Evolutionary conservation across 331 rosid genomes (phyloP), one percentile per base, ranked within the genome.

Genomic region (Malus hybrid): DNA sequence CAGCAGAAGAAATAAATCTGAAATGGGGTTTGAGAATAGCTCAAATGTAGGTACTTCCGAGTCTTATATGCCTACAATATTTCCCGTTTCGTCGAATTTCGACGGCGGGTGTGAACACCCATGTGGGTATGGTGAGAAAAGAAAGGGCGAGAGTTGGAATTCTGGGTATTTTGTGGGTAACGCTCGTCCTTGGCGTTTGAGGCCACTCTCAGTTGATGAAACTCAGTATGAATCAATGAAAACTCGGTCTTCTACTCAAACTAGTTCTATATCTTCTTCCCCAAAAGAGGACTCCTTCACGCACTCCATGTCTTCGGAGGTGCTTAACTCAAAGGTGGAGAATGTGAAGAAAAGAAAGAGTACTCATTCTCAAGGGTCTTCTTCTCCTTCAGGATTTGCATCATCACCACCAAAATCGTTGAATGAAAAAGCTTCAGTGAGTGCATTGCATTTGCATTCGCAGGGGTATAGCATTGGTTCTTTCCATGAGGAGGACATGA

Each of bases 201-300:
- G 90, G 83, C 90, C 90, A 62, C 68, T 79, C 32, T 84, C 93
- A 7, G 89, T 83, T 78, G 98, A 91, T 70, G 94, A 89, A 87
- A 71, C 88, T 73, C 98, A 88, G 76, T 80, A 83, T 66, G 93
- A 90, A 83, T 86, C 87, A 2, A 82, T 78, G 22, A 80, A 72
- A 72, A 77, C 89, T 3, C 56, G 42, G 78, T 87, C 75, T 76
- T 86, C 72, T 84, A 65, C 82, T 83, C 95, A 65, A 67, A 72
- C 29, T 77, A 75, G 93, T 84, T 81, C 90, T 63, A 42, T 50
- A 60, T 83, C 97, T 61, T 83, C 89, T 15, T 78, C 81, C 9
- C 70, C 78, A 4, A 76, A 73, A 7, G 72, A 46, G 26, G 63
- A 58, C 63, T 77, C 78, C 48, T 75, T 69, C 10, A 30, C 84